Evolutionary conservation across 345 rosid species (phyloP).

Genomic region (Kernera saxatilis): DNA sequence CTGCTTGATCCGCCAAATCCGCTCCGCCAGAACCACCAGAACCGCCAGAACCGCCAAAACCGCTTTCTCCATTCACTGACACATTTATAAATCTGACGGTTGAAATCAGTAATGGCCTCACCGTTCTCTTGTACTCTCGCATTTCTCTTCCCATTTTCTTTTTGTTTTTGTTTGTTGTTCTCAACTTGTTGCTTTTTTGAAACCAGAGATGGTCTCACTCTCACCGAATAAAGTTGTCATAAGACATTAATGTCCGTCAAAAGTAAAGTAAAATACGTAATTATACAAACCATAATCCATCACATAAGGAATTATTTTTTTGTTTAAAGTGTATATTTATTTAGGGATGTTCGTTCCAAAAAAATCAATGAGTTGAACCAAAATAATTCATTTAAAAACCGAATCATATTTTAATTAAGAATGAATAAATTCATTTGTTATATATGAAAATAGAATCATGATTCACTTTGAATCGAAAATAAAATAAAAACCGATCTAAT

Average conservation of each 20-base stretch:
- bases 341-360: background rate
- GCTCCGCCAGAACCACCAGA: no score
- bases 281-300: background rate
- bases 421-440: no score
- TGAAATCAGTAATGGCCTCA: constrained; percentile 25
- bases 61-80: no score
- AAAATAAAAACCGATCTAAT: no score
- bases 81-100: constrained; percentile 10
- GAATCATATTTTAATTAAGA: background rate
- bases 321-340: background rate
- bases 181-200: background rate
- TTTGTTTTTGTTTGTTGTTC: no score
- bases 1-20: no score
- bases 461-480: no score
- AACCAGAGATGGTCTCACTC: background rate
- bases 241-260: background rate
- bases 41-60: no score
- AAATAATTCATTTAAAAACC: background rate
- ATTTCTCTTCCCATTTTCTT: background rate
- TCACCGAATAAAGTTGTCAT: background rate
- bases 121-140: background rate
- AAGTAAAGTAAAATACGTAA: background rate
- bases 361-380: background rate
- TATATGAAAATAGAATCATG: no score
- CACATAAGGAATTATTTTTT: background rate